These are phyloP conservation scores for Colletotrichum chrysophilum DNA, from an alignment of 2,329 filamentous ascomycete species.

Conservation along the genomic window DNA sequence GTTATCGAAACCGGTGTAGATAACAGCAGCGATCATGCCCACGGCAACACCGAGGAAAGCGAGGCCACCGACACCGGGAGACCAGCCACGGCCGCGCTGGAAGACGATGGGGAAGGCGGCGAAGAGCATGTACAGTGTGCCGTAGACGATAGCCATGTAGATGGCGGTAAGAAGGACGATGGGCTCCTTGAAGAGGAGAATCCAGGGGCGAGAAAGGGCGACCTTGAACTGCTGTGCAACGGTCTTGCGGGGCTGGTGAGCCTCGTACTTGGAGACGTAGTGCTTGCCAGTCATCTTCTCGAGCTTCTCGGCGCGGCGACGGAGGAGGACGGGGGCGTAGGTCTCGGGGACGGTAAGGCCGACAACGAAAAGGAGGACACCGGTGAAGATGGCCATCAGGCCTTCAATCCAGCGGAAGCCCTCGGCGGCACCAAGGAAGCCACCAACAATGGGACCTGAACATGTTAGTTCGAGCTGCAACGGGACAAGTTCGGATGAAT, in stretches of 20 bases:
- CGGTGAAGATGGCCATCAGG: conserved; percentile 65
- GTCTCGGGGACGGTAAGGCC: conserved; percentile 51
- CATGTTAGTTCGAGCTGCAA: conserved; percentile 67
- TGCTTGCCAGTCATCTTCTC: conserved; percentile 23
- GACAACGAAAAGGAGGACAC: conserved; percentile 30
- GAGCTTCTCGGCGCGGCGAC: conserved; percentile 27
- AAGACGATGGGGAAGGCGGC: conserved; percentile 71
- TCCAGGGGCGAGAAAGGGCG: conserved; percentile 62
- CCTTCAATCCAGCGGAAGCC: conserved; percentile 77
- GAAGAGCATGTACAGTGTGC: conserved; percentile 65
- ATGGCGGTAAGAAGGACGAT: conserved; percentile 70
- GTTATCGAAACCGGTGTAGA: conserved; percentile 51
- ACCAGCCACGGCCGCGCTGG: conserved; percentile 63
- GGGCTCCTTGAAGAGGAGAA: conserved; percentile 72
- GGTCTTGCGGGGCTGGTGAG: conserved; percentile 43
- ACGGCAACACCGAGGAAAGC: conserved; percentile 73
- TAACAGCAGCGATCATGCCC: conserved; percentile 65
- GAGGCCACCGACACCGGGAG: conserved; percentile 62
- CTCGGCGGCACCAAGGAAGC: conserved; percentile 67
- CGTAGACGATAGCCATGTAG: conserved; percentile 69
- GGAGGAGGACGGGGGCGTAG: conserved; percentile 32
- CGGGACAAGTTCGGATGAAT: conserved; percentile 61
- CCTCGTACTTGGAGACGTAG: conserved; percentile 44
- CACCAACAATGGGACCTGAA: conserved; percentile 67
- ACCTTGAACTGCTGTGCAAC: conserved; percentile 50